Evolutionary conservation across 2,329 filamentous ascomycete species (phyloP).

Genomic region (Ophioceras dolichostomum): DNA sequence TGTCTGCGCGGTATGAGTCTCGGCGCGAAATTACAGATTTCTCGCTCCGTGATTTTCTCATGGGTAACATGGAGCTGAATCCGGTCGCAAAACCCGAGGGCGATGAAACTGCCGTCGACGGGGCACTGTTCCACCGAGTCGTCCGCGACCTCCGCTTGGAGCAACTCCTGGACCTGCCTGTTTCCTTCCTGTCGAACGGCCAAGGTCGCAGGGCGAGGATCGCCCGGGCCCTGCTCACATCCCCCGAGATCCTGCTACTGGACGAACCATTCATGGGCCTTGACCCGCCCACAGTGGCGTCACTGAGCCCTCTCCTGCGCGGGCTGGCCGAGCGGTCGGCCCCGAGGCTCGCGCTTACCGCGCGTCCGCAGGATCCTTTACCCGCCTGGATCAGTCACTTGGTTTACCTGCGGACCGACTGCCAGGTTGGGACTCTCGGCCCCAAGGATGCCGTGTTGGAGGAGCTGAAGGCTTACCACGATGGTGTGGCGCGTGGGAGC

Average conservation of each 20-base stretch:
- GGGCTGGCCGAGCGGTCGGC: slow-evolving; percentile 51
- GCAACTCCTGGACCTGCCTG: slow-evolving; percentile 63
- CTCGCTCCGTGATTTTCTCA: slow-evolving; percentile 67
- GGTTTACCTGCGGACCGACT: slow-evolving; percentile 56
- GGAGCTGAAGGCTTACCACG: slow-evolving; percentile 34
- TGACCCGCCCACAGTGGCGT: slow-evolving; percentile 68
- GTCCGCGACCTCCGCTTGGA: slow-evolving; percentile 57
- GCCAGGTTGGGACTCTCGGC: slow-evolving; percentile 54
- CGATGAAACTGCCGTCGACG: slow-evolving; percentile 11
- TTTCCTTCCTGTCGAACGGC: slow-evolving; percentile 85
- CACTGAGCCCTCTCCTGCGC: slow-evolving; percentile 59
- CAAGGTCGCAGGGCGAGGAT: slow-evolving; percentile 82
- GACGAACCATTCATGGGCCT: slow-evolving; percentile 97
- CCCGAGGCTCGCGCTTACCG: slow-evolving; percentile 64
- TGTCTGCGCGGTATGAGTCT: slow-evolving; percentile 86
- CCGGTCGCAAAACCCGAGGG: slow-evolving; percentile 41
- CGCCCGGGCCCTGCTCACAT: slow-evolving; percentile 67
- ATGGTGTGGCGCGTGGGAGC: slow-evolving; percentile 29
- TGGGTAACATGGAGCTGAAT: slow-evolving; percentile 75
- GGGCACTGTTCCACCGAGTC: slow-evolving; percentile 24
- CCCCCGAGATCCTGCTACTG: slow-evolving; percentile 70
- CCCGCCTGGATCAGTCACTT: slow-evolving; percentile 88
- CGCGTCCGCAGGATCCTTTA: slow-evolving; percentile 75
- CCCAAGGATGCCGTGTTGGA: slow-evolving; percentile 49
- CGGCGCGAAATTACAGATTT: slow-evolving; percentile 79